Evolutionary conservation across 179 eudicot species (phyloP), one percentile per base, ranked within the genome.

Genomic region (Beta lomatogona): DNA sequence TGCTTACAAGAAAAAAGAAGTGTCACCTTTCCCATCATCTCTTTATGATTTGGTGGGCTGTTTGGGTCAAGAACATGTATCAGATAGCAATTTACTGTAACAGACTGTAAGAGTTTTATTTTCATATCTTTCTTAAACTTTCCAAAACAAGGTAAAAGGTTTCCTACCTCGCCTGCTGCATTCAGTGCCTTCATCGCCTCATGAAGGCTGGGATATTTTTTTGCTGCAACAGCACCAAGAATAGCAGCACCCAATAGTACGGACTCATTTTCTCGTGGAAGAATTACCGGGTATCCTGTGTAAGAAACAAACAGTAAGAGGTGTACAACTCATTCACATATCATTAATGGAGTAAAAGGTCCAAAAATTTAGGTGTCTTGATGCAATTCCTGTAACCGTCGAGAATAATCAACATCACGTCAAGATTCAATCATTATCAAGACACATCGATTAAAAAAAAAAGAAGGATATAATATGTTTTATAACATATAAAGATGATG

Each of bases 211-310:
- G 91, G 78, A 81, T 89, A 94, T 52, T 89, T 92, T 87, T 94
- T 94, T 54, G 98, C 93, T 83, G 97, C 99, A 81, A 96, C 99
- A 83, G 98, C 92, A 83, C 99, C 99, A 68, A 96, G 93, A 88
- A 94, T 91, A 73, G 99, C 94, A 86, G 99, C 94, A 73, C 99
- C 99, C 77, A 96, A 82, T 48, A 96, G 91, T 80, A 96, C 99
- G 21, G 98, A 91, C 86, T 94, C 97, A 65, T 83, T 97, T 88
- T 97, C 99, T 82, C 93, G 80, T 28, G 99, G 99, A 76, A 97
- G 94, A 86, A 91, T 82, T 75, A 97, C 89, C 13, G 99, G 95
- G 73, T 84, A 91, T 76, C 99, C 98, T 94, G 88, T 59, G 60
- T 52, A 58, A 76, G 31, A 61, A 48, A 70, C 9, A 61, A 44